These are phyloP conservation scores for Amniculicola lignicola DNA, from an alignment of 495 filamentous ascomycete genomes.

Conservation along the genomic window DNA sequence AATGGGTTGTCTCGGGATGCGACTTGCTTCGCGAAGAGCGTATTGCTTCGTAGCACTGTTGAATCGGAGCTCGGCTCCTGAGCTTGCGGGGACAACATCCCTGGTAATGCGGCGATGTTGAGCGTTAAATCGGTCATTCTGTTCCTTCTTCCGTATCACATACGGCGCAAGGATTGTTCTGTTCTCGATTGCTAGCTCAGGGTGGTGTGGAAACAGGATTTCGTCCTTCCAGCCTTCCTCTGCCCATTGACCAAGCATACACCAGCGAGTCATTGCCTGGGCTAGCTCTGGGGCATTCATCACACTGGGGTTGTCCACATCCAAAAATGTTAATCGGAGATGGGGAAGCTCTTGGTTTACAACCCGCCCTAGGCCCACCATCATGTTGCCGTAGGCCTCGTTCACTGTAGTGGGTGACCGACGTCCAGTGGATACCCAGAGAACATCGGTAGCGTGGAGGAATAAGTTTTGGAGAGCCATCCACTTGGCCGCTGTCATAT, in stretches of 20 bases:
- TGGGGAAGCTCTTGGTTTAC: conserved; percentile 22
- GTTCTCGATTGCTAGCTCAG: background rate
- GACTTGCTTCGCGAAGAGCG: background rate
- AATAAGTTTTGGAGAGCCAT: conserved; percentile 41
- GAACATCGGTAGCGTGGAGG: conserved; percentile 39
- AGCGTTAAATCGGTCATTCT: conserved; percentile 7
- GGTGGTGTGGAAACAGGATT: background rate
- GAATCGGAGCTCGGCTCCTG: background rate
- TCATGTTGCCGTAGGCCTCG: conserved; percentile 44
- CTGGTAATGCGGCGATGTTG: conserved; percentile 3
- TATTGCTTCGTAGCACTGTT: background rate
- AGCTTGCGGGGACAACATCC: background rate
- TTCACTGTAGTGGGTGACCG: conserved; percentile 19
- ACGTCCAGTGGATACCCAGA: conserved; percentile 47
- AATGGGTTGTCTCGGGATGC: background rate
- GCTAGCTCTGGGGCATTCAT: conserved; percentile 1
- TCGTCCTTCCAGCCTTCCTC: background rate
- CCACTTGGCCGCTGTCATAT: conserved; percentile 39
- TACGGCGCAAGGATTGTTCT: background rate
- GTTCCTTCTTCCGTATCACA: background rate
- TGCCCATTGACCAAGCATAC: conserved; percentile 1
- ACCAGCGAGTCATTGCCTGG: background rate
- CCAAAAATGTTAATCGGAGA: conserved; percentile 37
- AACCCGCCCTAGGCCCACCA: conserved; percentile 43
- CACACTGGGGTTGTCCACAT: conserved; percentile 29